Percentiles rank a stretch among this genome's conserved stretches.
Conservation (phyloP, 257 asterid species). For the Capsicum chinense region DNA sequence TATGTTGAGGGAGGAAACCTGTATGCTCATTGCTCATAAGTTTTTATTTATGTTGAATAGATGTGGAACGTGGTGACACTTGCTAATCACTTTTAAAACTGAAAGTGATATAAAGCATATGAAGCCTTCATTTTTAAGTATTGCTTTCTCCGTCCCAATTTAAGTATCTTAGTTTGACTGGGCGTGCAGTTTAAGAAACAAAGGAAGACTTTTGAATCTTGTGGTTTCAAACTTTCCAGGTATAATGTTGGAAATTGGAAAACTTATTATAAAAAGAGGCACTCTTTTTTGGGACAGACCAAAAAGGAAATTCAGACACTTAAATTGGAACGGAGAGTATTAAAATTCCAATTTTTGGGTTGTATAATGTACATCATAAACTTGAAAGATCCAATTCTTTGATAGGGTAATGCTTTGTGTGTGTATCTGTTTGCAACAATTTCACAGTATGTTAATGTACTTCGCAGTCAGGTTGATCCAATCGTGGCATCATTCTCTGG, state of each 20-base stretch:
- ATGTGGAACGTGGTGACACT: neutral
- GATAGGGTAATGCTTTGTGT: neutral
- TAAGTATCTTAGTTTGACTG: too few species aligned
- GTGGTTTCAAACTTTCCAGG: too few species aligned
- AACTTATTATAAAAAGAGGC: too few species aligned
- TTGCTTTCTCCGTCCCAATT: neutral
- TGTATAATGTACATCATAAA: neutral
- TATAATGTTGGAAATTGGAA: too few species aligned
- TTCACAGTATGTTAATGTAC: neutral
- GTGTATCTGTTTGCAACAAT: neutral
- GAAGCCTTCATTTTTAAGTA: neutral
- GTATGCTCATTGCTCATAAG: neutral
- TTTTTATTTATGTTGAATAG: neutral
- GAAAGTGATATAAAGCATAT: neutral
- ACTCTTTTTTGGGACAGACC: too few species aligned
- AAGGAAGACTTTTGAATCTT: too few species aligned
- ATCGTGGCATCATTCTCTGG: slow-evolving; percentile 98
- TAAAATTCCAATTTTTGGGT: neutral
- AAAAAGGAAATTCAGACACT: too few species aligned
- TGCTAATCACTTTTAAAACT: slow-evolving; percentile 7
- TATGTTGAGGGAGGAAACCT: neutral
- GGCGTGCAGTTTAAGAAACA: too few species aligned
- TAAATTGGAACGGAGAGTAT: too few species aligned
- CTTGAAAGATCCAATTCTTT: neutral
- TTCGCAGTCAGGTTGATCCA: slow-evolving; percentile 85